Conservation (phyloP, 257 asterid species). For the Cynanchum wilfordii region DNA sequence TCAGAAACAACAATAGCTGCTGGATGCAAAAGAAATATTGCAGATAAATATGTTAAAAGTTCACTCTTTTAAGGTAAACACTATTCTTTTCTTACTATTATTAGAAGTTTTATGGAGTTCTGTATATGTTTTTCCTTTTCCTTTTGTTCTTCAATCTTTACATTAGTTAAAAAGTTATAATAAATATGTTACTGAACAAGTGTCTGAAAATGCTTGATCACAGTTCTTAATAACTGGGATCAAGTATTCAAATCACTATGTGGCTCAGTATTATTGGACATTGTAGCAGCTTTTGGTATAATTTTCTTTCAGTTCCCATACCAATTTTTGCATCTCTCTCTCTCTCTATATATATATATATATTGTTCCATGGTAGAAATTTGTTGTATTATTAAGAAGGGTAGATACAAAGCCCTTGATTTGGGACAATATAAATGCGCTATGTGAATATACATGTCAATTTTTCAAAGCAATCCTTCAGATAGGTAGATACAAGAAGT, state of each 20-base stretch:
- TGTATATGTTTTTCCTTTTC: conserved; percentile 14
- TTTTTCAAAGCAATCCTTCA: no score
- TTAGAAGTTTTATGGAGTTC: conserved; percentile 12
- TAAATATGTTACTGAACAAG: conserved; percentile 5
- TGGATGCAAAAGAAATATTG: conserved; percentile 14
- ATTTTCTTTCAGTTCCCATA: neutral
- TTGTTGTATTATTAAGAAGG: neutral
- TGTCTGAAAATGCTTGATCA: neutral
- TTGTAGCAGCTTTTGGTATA: neutral
- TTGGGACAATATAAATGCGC: no score
- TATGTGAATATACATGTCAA: no score
- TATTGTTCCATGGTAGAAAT: neutral
- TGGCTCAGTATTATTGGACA: neutral
- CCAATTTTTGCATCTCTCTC: neutral
- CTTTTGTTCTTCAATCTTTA: neutral
- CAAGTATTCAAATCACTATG: conserved; percentile 3
- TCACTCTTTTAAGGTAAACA: conserved; percentile 17
- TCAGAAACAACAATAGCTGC: conserved; percentile 21
- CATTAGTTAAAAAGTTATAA: conserved; percentile 7
- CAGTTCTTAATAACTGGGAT: neutral
- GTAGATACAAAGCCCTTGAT: neutral
- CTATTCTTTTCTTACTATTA: conserved; percentile 14
- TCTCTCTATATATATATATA: no score
- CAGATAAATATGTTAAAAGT: conserved; percentile 18
- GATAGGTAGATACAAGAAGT: neutral